phyloP scores from a whole-genome alignment of 164 flowering plant species.

The Sedum album region DNA sequence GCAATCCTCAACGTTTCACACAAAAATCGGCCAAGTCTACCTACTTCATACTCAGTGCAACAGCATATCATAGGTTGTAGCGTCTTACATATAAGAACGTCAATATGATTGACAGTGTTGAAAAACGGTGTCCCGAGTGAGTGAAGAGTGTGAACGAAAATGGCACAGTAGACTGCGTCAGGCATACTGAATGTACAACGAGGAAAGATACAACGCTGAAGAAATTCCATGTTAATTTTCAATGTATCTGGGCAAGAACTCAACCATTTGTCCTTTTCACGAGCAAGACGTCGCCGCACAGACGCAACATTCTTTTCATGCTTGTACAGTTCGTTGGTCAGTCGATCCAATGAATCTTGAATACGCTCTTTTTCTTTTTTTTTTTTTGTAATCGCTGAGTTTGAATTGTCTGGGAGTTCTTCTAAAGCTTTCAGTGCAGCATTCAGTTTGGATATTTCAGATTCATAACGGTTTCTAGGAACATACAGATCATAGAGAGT shows the following conservation, averaged over 20 bases:
- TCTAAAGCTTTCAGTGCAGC: constrained; percentile 87
- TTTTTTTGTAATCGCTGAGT: constrained; percentile 85
- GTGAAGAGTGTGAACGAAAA: constrained; percentile 91
- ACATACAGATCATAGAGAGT: constrained; percentile 94
- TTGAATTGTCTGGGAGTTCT: constrained; percentile 93
- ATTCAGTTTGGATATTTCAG: constrained; percentile 84
- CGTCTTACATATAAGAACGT: constrained; percentile 94
- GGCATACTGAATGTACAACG: constrained; percentile 98
- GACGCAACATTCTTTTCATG: constrained; percentile 93
- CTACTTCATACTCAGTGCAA: constrained; percentile 98
- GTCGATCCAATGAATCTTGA: constrained; percentile 92
- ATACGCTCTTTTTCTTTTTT: constrained; percentile 96
- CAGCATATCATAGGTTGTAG: constrained; percentile 99
- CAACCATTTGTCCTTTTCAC: constrained; percentile 92
- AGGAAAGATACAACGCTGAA: constrained; percentile 97
- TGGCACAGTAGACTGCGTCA: constrained; percentile 96
- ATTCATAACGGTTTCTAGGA: constrained; percentile 80
- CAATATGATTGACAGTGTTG: constrained; percentile 97
- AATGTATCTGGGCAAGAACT: constrained; percentile 96
- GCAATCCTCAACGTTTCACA: constrained; percentile 92
- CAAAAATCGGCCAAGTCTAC: constrained; percentile 90
- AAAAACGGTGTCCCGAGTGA: constrained; percentile 96
- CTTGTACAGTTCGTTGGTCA: constrained; percentile 61
- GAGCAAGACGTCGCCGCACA: constrained; percentile 70
- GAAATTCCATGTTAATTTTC: constrained; percentile 98